Base-by-base conservation (phyloP, 805 yeast genomes). In the Tetrapisispora nanseiensis region DNA sequence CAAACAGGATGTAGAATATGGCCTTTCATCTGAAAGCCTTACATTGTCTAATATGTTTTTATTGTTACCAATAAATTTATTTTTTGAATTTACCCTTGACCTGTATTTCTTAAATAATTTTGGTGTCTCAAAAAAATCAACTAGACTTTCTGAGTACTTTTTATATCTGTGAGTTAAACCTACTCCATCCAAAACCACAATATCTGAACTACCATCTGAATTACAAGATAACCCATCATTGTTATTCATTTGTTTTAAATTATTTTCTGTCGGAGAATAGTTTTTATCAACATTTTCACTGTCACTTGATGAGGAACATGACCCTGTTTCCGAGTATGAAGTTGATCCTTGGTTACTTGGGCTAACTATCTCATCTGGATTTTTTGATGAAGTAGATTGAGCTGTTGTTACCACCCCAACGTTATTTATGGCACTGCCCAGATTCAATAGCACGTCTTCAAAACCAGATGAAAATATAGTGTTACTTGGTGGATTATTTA, bases 1-100 rank as follows among this genome's bases (percentile, higher is more conserved):
- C 33, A 52, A 42, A 34, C 48, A 46, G 6, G 47, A 44, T 11
- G 52, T 50, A 11, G 51, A 41, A 27, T 43, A 41, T 8, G 54
- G 51, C 23, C 49, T 44, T 10, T 22, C 20, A n/a, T 40, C 39
- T 15, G 21, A 23, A 12, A 33, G 13, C 6, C 16, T 22, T 22
- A 15, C 26, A 33, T 11, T 13, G 6, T 33, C 18, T 9, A 27
- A 33, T 19, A 5, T 33, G 12, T 22, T 33, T 5, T 21, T 11
- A 13, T 21, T 9, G 8, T 36, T 24, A 32, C 6, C 30, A 33
- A 20, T 13, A 21, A 12, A 13, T 33, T 6, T 21, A 21, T 35
- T 24, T 2, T 23, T 35, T 16, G 16, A 24, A 13, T 23, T 18
- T 23, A 26, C n/a, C 11, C 23, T 40, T 15, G 37, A 21, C 4